A percentile compares a stretch with the other conserved stretches of the same genome.
These are phyloP conservation scores for Zasmidium citrigriseum DNA, from an alignment of 2,329 filamentous ascomycete genomes.

Conservation along the genomic window DNA sequence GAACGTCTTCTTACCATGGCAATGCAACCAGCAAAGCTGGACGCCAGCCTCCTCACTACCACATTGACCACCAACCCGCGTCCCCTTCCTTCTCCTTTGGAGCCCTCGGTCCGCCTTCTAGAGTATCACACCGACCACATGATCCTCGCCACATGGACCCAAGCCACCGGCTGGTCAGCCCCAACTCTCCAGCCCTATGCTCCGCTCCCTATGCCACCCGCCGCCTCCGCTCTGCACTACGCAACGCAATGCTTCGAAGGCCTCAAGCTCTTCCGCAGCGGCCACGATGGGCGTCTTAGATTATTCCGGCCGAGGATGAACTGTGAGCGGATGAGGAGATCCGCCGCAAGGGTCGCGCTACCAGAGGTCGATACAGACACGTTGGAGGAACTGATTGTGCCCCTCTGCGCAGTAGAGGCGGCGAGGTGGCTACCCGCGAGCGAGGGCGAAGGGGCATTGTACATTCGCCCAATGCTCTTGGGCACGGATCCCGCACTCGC, in stretches of 20 bases:
- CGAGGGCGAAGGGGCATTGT: conserved; percentile 69
- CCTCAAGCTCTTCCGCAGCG: conserved; percentile 69
- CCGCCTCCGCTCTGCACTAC: conserved; percentile 79
- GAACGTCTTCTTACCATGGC: too few relatives aligned
- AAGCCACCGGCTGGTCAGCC: conserved; percentile 65
- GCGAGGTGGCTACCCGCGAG: conserved; percentile 74
- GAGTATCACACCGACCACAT: conserved; percentile 77
- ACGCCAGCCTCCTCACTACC: conserved; percentile 30
- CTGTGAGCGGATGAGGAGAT: conserved; percentile 61
- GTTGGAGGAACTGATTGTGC: conserved; percentile 70
- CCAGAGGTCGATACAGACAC: conserved; percentile 70
- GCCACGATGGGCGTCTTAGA: conserved; percentile 68
- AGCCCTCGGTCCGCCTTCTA: conserved; percentile 39
- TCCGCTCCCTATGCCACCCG: conserved; percentile 74
- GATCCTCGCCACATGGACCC: conserved; percentile 71
- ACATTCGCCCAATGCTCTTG: conserved; percentile 72
- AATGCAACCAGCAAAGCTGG: conserved; percentile 13
- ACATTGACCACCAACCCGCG: conserved; percentile 33
- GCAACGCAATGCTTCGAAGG: conserved; percentile 90
- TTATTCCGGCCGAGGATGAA: conserved; percentile 75
- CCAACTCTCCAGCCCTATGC: conserved; percentile 76
- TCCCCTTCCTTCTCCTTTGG: conserved; percentile 30
- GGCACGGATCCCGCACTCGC: conserved; percentile 78
- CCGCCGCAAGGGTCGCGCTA: conserved; percentile 65
- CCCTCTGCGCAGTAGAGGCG: conserved; percentile 71